These are phyloP conservation scores for Detonula confervacea DNA, from an alignment of 352 stramenopile species.

Conservation along the genomic window DNA sequence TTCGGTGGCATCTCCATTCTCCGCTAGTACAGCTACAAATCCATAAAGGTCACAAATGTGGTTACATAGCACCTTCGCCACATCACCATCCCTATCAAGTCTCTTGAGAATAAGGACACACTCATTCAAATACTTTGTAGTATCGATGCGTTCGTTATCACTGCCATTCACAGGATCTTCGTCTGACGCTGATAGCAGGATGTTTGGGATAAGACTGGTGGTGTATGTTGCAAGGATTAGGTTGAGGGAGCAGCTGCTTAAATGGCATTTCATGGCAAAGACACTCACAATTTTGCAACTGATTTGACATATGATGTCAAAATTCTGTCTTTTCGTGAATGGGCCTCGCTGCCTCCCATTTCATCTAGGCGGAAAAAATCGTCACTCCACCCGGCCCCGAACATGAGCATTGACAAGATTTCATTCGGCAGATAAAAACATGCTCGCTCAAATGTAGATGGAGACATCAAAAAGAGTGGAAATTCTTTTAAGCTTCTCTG, in stretches of 20 bases:
- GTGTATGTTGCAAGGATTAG: slow-evolving; percentile 12
- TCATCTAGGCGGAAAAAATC: slow-evolving; percentile 51
- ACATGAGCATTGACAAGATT: slow-evolving; percentile 44
- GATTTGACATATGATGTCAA: slow-evolving; percentile 52
- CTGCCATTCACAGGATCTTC: slow-evolving; percentile 13
- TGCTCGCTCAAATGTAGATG: slow-evolving; percentile 35
- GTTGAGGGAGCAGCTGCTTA: neutral
- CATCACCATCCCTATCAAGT: slow-evolving; percentile 45
- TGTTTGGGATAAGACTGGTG: slow-evolving; percentile 64
- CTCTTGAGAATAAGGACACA: slow-evolving; percentile 49
- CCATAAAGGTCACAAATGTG: slow-evolving; percentile 61
- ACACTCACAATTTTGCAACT: slow-evolving; percentile 53
- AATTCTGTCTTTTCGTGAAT: slow-evolving; percentile 40
- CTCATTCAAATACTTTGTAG: slow-evolving; percentile 48
- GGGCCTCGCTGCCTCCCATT: slow-evolving; percentile 14
- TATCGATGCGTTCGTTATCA: slow-evolving; percentile 30
- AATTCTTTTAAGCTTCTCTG: slow-evolving; percentile 47
- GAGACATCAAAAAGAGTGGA: slow-evolving; percentile 57
- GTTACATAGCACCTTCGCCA: slow-evolving; percentile 46
- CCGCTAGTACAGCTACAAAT: slow-evolving; percentile 49
- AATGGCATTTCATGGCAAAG: neutral
- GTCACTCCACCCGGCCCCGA: slow-evolving; percentile 44
- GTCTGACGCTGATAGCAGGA: slow-evolving; percentile 52
- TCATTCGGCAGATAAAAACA: slow-evolving; percentile 55
- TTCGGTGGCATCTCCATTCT: slow-evolving; percentile 34